These are phyloP conservation scores for Stephania japonica DNA, from an alignment of 164 flowering plant species.

Conservation along the genomic window DNA sequence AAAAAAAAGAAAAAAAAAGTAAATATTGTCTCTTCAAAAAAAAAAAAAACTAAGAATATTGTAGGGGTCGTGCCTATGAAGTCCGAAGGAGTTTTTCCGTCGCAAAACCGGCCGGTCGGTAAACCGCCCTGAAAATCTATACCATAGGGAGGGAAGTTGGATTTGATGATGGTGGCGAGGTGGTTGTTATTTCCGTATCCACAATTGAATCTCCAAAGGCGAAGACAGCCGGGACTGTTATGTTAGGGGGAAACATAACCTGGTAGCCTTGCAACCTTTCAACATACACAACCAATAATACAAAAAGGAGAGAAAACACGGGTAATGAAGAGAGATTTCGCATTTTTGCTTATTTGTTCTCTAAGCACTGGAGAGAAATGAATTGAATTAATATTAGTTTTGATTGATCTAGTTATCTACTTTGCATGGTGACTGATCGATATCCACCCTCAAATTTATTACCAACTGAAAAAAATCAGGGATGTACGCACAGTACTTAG, in stretches of 20 bases:
- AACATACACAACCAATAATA: neutral
- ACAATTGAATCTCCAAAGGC: constrained; percentile 47
- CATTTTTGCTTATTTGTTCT: no score
- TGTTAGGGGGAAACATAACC: neutral
- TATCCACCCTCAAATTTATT: no score
- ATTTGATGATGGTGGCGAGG: constrained; percentile 20
- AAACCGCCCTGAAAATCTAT: constrained; percentile 27
- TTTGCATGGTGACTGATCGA: no score
- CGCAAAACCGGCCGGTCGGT: constrained; percentile 46
- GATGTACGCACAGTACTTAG: no score
- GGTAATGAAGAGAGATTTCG: no score
- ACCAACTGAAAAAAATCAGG: no score
- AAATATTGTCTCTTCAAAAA: no score
- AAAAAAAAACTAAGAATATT: no score
- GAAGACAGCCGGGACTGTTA: constrained; percentile 30
- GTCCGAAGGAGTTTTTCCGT: constrained; percentile 31
- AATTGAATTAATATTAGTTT: no score
- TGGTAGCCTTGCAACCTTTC: neutral
- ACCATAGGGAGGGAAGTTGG: constrained; percentile 45
- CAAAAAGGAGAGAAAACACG: neutral
- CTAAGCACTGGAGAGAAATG: no score
- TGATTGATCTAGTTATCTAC: no score
- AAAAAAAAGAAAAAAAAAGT: no score
- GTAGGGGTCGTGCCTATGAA: constrained; percentile 17
- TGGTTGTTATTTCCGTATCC: constrained; percentile 50